These are phyloP conservation scores for Tricholoma matsutake DNA, from an alignment of 768 basidiomycete genomes.

Conservation along the genomic window DNA sequence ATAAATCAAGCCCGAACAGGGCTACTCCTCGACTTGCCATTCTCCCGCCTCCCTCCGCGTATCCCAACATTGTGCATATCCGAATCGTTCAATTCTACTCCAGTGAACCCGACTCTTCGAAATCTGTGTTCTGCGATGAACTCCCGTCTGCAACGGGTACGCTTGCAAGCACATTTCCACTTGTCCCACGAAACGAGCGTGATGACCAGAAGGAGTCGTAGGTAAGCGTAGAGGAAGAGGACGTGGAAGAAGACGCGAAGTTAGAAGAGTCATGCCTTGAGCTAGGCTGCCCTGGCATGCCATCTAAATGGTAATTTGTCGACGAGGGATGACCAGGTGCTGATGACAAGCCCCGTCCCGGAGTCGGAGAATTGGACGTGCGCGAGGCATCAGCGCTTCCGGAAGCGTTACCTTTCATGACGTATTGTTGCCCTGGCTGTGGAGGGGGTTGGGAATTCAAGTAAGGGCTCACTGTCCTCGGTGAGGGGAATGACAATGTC, in stretches of 20 bases:
- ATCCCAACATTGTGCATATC: not conserved
- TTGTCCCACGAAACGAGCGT: conserved; percentile 22
- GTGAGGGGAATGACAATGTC: conserved; percentile 3
- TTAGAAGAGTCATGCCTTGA: conserved; percentile 7
- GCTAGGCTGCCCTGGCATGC: conserved; percentile 7
- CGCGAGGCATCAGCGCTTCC: not conserved
- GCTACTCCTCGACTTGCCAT: not conserved
- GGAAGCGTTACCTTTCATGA: not conserved
- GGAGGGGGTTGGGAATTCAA: not conserved
- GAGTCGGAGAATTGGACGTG: conserved; percentile 6
- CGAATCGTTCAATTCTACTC: not conserved
- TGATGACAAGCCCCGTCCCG: conserved; percentile 6
- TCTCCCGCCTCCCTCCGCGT: not conserved
- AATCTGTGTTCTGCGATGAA: not conserved
- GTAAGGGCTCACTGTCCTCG: conserved; percentile 1
- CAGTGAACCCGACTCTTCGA: not conserved
- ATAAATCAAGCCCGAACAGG: not conserved
- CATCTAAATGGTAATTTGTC: conserved; percentile 11
- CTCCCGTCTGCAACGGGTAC: not conserved
- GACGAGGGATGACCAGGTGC: conserved; percentile 7
- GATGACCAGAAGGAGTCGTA: conserved; percentile 67
- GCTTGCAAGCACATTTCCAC: conserved; percentile 6
- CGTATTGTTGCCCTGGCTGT: not conserved
- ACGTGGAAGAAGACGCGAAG: conserved; percentile 8
- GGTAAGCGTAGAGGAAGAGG: conserved; percentile 39